Evolutionary conservation across 1,139 yeast species (phyloP).

Genomic region (Lodderomyces oxycetoniae): DNA sequence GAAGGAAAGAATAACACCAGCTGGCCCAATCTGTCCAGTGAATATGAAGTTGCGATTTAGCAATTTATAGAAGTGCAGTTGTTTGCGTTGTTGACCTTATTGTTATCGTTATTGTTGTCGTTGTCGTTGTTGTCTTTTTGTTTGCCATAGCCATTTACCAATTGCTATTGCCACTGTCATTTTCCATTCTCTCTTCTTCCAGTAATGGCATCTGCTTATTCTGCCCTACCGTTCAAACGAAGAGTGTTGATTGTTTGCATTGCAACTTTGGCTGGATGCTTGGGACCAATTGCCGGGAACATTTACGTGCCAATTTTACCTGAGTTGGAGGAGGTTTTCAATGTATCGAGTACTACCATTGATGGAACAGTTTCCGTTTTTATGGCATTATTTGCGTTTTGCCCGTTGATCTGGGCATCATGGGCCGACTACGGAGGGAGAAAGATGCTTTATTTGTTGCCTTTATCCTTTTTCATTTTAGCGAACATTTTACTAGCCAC

Average conservation of each 20-base stretch:
- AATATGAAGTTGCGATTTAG: conserved; percentile 14
- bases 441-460: conserved; percentile 43
- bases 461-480: conserved; percentile 39
- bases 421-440: conserved; percentile 58
- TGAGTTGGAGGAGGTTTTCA: conserved; percentile 36
- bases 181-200: too few relatives aligned
- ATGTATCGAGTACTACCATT: conserved; percentile 40
- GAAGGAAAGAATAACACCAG: conserved; percentile 50
- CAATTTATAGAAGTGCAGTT: conserved; percentile 2
- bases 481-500: conserved; percentile 47
- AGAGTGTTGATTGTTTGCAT: conserved; percentile 15
- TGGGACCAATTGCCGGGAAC: conserved; percentile 59
- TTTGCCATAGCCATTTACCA: too few relatives aligned
- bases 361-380: conserved; percentile 60
- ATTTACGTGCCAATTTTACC: conserved; percentile 57
- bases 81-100: too few relatives aligned
- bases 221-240: conserved; percentile 9
- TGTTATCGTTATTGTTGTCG: too few relatives aligned
- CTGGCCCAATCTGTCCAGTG: conserved; percentile 27
- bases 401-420: conserved; percentile 53
- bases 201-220: conserved; percentile 1
- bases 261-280: conserved; percentile 47
- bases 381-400: conserved; percentile 52
- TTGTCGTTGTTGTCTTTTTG: too few relatives aligned
- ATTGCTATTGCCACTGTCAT: too few relatives aligned